A percentile compares a stretch with the other conserved stretches of the same genome.
Evolutionary conservation across 148 eudicot species (phyloP).

Genomic region (Salicornia ramosissima): DNA sequence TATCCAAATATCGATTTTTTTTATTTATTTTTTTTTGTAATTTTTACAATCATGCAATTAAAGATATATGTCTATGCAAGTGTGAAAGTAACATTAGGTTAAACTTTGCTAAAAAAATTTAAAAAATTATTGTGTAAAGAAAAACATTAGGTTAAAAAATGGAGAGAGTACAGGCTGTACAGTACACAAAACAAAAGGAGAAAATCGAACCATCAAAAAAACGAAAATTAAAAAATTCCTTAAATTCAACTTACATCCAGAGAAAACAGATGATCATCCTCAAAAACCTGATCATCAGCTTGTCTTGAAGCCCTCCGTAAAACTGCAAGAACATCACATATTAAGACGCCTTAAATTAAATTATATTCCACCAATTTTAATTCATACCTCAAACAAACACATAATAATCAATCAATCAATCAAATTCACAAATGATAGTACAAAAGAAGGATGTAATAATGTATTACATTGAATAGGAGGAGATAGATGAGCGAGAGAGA

Average conservation of each 20-base stretch:
- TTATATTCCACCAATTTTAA: neutral
- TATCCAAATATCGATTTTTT: too few species aligned
- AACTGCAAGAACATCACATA: slow-evolving; percentile 39
- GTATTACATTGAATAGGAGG: slow-evolving; percentile 83
- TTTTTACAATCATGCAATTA: too few species aligned
- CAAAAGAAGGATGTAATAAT: slow-evolving; percentile 13
- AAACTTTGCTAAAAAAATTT: too few species aligned
- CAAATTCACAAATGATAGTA: neutral
- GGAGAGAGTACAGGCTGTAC: too few species aligned
- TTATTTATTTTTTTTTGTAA: too few species aligned
- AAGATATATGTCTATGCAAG: too few species aligned
- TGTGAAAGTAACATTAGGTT: too few species aligned
- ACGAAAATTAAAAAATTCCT: too few species aligned
- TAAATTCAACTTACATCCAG: slow-evolving; percentile 54
- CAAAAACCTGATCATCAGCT: slow-evolving; percentile 44
- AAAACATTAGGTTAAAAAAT: too few species aligned
- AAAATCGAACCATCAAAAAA: neutral
- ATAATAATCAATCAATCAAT: neutral
- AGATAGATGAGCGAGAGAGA: slow-evolving; percentile 88
- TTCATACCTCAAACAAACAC: neutral
- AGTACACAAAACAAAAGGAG: neutral
- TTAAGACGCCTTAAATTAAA: too few species aligned
- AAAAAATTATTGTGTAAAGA: too few species aligned
- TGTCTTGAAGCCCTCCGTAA: slow-evolving; percentile 55
- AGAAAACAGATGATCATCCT: slow-evolving; percentile 71